Percentiles rank a stretch among this genome's conserved stretches.
Conservation (phyloP, 768 basidiomycete species). For the Dictyophora rubrovolvata region DNA sequence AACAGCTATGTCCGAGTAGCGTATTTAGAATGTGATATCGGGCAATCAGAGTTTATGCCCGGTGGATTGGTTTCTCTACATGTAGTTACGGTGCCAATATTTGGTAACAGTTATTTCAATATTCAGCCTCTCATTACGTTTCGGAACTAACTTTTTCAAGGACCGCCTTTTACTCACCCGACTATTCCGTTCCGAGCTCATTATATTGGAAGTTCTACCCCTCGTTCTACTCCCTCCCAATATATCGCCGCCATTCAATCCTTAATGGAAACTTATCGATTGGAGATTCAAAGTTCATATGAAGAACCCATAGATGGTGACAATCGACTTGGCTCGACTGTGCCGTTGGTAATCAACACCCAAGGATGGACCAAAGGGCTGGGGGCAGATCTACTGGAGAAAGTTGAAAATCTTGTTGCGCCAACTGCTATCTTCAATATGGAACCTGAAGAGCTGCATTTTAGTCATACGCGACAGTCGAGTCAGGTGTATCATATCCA, state of each 20-base stretch:
- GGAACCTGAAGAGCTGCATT: background rate
- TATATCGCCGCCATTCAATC: constrained; percentile 65
- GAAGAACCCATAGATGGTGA: constrained; percentile 18
- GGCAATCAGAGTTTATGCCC: constrained; percentile 89
- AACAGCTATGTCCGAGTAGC: constrained; percentile 71
- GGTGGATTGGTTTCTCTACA: constrained; percentile 78
- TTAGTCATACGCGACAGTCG: background rate
- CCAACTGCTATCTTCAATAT: constrained; percentile 48
- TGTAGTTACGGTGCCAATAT: constrained; percentile 51
- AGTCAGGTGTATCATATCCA: constrained; percentile 23
- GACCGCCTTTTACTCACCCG: constrained; percentile 83
- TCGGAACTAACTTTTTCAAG: constrained; percentile 27
- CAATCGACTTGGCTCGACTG: constrained; percentile 38
- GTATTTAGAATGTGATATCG: constrained; percentile 85
- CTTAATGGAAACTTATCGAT: constrained; percentile 54
- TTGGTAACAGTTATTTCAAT: constrained; percentile 41
- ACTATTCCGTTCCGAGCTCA: constrained; percentile 63
- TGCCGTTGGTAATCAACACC: constrained; percentile 88
- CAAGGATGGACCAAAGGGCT: constrained; percentile 97
- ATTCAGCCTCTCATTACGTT: background rate
- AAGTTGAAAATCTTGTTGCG: constrained; percentile 56
- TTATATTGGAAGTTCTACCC: constrained; percentile 71
- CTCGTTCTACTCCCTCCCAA: constrained; percentile 61
- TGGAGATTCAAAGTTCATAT: constrained; percentile 51
- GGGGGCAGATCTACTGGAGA: constrained; percentile 65